phyloP scores from a whole-genome alignment of 371 early-diverging fungal genomes.

The Apophysomyces sp. region DNA sequence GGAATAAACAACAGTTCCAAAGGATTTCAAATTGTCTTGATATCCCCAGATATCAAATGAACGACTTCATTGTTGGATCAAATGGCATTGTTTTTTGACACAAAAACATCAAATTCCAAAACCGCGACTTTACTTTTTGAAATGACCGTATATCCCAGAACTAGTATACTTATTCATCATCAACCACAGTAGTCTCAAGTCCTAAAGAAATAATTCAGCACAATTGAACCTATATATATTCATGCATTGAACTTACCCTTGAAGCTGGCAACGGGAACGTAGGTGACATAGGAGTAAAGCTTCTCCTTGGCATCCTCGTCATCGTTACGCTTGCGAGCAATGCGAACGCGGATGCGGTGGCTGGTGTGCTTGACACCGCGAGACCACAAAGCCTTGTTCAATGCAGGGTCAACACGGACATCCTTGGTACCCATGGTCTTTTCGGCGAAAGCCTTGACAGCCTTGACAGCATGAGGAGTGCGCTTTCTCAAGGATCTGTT shows the following conservation, averaged over 20 bases:
- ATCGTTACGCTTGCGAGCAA: constrained; percentile 90
- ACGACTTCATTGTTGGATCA: too few relatives aligned
- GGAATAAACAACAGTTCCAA: too few relatives aligned
- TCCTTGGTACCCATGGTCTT: constrained; percentile 86
- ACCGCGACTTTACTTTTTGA: too few relatives aligned
- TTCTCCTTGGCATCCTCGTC: constrained; percentile 90
- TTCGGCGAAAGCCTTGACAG: constrained; percentile 80
- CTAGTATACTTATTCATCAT: constrained; percentile 2
- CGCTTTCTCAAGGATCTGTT: constrained; percentile 90
- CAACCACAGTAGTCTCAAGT: constrained; percentile 9
- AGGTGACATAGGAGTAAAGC: constrained; percentile 86
- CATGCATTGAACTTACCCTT: too few relatives aligned
- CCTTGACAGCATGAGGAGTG: constrained; percentile 90
- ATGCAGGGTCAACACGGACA: constrained; percentile 72
- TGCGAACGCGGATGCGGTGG: constrained; percentile 88
- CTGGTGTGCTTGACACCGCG: constrained; percentile 87
- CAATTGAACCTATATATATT: too few relatives aligned
- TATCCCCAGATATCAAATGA: too few relatives aligned
- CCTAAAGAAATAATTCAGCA: constrained; percentile 3
- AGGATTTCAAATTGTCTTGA: too few relatives aligned
- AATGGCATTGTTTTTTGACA: too few relatives aligned
- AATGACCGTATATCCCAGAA: too few relatives aligned
- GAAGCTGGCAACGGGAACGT: constrained; percentile 82
- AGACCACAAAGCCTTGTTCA: constrained; percentile 83
- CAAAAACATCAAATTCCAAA: too few relatives aligned